phyloP scores from a whole-genome alignment of 1,284 basidiomycete species.

The Anthracocystis panici-leucophaei region DNA sequence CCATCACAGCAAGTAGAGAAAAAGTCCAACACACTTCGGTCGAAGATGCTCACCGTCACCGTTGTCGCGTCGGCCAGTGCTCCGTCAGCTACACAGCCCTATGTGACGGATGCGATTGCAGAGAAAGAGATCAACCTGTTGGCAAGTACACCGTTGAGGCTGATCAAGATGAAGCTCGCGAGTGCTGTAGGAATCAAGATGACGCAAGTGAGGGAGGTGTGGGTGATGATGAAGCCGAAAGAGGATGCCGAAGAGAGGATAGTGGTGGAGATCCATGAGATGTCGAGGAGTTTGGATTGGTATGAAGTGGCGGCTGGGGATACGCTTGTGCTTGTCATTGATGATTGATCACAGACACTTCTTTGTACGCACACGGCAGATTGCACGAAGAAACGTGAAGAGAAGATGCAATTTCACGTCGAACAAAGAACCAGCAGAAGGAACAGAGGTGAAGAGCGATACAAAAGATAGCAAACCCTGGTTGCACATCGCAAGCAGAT shows the following conservation, averaged over 20 bases:
- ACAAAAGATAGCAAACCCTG: too few relatives aligned
- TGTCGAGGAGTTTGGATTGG: constrained; percentile 42
- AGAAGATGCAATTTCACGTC: not conserved
- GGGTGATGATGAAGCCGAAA: constrained; percentile 41
- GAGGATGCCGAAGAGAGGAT: constrained; percentile 18
- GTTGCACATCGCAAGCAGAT: too few relatives aligned
- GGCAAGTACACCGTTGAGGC: constrained; percentile 49
- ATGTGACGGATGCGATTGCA: not conserved
- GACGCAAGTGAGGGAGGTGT: constrained; percentile 27
- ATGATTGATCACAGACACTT: not conserved
- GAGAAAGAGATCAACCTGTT: constrained; percentile 25
- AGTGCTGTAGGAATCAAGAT: constrained; percentile 22
- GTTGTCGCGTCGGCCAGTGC: constrained; percentile 9
- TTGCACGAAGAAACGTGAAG: not conserved
- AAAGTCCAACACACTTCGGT: constrained; percentile 24
- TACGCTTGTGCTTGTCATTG: constrained; percentile 25
- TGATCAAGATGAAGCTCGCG: constrained; percentile 45
- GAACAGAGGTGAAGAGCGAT: too few relatives aligned
- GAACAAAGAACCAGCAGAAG: not conserved
- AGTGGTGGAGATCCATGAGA: constrained; percentile 49
- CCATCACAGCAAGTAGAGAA: not conserved
- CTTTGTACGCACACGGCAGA: not conserved
- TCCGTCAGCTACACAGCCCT: not conserved
- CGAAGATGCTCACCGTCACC: constrained; percentile 34
- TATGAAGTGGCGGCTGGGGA: constrained; percentile 43